phyloP scores from a whole-genome alignment of 768 basidiomycete genomes.

The Pisolithus sp. region DNA sequence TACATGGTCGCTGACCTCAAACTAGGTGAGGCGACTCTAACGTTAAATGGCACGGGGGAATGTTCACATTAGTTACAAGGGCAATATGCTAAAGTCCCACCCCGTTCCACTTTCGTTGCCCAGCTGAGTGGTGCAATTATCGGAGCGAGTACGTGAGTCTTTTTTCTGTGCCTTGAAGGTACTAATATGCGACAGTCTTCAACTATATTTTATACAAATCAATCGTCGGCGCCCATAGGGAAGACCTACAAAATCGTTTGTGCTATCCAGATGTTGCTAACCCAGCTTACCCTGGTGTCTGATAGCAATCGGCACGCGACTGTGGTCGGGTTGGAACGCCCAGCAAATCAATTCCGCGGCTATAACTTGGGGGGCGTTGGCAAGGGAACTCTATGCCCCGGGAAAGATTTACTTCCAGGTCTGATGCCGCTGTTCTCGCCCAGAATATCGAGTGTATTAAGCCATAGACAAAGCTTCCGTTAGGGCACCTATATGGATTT shows the following conservation, averaged over 20 bases:
- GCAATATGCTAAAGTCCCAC: constrained; percentile 50
- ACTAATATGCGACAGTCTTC: constrained; percentile 8
- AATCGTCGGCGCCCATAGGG: constrained; percentile 9
- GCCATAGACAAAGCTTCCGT: constrained; percentile 9
- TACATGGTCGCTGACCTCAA: constrained; percentile 43
- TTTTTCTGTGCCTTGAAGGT: too few relatives aligned
- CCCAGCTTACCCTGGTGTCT: constrained; percentile 1
- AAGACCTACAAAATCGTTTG: constrained; percentile 9
- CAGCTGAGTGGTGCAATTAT: constrained; percentile 47
- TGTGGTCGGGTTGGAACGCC: constrained; percentile 35
- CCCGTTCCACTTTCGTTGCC: constrained; percentile 40
- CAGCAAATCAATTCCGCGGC: constrained; percentile 49
- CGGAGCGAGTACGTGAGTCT: constrained; percentile 34
- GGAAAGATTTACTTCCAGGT: constrained; percentile 39
- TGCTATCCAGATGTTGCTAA: not conserved
- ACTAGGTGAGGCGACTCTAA: not conserved
- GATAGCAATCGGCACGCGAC: constrained; percentile 10
- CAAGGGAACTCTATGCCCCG: constrained; percentile 45
- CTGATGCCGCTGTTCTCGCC: constrained; percentile 24
- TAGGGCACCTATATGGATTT: constrained; percentile 27
- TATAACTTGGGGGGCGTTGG: constrained; percentile 50
- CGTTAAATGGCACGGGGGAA: constrained; percentile 5
- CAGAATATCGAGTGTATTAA: not conserved
- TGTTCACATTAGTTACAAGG: constrained; percentile 37
- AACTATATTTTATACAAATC: constrained; percentile 16